Conservation (phyloP, 2,329 filamentous ascomycete species). For the Saccharata proteae region DNA sequence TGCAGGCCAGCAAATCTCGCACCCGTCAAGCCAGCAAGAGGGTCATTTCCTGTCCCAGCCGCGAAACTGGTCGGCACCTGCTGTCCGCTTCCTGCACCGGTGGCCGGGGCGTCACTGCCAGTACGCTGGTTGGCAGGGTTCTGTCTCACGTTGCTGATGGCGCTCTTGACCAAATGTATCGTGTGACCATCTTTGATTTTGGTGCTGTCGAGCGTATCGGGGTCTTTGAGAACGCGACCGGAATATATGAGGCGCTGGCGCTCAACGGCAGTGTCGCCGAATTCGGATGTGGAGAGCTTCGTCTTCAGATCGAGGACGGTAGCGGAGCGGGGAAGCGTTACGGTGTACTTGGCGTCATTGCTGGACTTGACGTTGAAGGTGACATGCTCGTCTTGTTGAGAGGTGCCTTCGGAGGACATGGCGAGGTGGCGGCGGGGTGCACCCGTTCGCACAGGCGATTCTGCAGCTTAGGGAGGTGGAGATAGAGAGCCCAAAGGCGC, state of each 20-base stretch:
- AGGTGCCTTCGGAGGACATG: slow-evolving; percentile 57
- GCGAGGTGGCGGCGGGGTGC: no score
- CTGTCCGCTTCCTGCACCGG: slow-evolving; percentile 6
- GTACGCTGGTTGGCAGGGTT: slow-evolving; percentile 40
- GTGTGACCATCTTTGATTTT: slow-evolving; percentile 97
- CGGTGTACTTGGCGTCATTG: slow-evolving; percentile 70
- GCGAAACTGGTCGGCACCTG: slow-evolving; percentile 67
- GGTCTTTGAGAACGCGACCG: slow-evolving; percentile 90
- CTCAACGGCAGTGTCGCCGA: slow-evolving; percentile 75
- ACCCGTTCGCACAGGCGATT: no score
- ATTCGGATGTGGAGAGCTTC: slow-evolving; percentile 70
- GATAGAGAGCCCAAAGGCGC: no score
- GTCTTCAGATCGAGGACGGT: slow-evolving; percentile 79
- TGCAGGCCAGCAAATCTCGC: slow-evolving; percentile 89
- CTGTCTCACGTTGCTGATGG: slow-evolving; percentile 67
- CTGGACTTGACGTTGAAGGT: slow-evolving; percentile 98
- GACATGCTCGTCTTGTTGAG: slow-evolving; percentile 66
- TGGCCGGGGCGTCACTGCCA: slow-evolving; percentile 39
- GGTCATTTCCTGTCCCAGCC: slow-evolving; percentile 69
- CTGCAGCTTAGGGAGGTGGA: no score
- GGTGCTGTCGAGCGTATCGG: slow-evolving; percentile 70
- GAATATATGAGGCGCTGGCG: slow-evolving; percentile 96
- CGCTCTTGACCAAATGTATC: slow-evolving; percentile 92
- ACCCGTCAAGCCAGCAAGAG: slow-evolving; percentile 79
- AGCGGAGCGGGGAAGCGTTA: slow-evolving; percentile 67